phyloP scores from a whole-genome alignment of 2,329 filamentous ascomycete genomes.

The Nigrospora sphaerica region DNA sequence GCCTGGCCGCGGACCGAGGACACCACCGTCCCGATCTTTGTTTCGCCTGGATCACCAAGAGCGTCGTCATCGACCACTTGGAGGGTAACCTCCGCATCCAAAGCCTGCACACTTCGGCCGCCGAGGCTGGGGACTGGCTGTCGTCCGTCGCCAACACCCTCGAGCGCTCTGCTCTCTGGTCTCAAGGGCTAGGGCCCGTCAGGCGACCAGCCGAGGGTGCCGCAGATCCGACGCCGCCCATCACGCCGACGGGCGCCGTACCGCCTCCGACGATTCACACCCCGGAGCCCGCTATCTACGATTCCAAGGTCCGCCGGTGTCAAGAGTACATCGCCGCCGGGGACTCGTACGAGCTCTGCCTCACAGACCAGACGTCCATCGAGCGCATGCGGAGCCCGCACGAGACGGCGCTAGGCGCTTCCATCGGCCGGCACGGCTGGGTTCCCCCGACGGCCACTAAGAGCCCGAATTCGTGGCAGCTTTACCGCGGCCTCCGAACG shows the following conservation, averaged over 20 bases:
- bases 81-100: conserved; percentile 59
- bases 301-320: conserved; percentile 59
- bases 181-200: conserved; percentile 12
- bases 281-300: conserved; percentile 48
- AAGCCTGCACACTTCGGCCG: conserved; percentile 42
- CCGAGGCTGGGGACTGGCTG: conserved; percentile 34
- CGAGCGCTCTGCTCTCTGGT: conserved; percentile 25
- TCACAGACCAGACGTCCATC: conserved; percentile 69
- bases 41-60: conserved; percentile 69
- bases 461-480: conserved; percentile 44
- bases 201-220: conserved; percentile 8
- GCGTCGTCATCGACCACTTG: conserved; percentile 69
- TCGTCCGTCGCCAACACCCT: conserved; percentile 25
- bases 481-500: conserved; percentile 64
- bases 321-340: conserved; percentile 68
- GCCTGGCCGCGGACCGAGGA: conserved; percentile 19
- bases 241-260: conserved; percentile 14
- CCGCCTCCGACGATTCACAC: conserved; percentile 22
- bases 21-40: conserved; percentile 60
- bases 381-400: conserved; percentile 27
- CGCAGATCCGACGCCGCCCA: conserved; percentile 18
- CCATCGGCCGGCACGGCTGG: conserved; percentile 28
- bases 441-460: conserved; percentile 6
- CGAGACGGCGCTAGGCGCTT: conserved; percentile 35
- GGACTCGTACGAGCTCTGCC: conserved; percentile 79